phyloP scores from a whole-genome alignment of 352 stramenopile species.

The Pilasporangium apinafurcum region DNA sequence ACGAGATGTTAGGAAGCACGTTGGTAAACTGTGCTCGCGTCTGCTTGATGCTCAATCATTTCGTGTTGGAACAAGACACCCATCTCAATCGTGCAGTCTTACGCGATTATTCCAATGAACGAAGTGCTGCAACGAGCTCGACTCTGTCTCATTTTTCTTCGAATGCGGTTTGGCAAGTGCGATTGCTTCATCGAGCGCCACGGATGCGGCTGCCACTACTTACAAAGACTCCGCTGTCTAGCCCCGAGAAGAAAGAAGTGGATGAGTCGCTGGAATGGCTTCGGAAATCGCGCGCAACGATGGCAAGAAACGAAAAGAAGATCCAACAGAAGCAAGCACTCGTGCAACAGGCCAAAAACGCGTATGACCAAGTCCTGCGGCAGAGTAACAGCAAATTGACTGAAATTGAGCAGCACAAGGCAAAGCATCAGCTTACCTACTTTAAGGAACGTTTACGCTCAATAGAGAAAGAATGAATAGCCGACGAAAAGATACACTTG shows the following conservation, averaged over 20 bases:
- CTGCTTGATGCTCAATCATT: slow-evolving; percentile 27
- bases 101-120: neutral
- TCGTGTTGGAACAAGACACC: slow-evolving; percentile 24
- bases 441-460: slow-evolving; percentile 28
- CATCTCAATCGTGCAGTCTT: slow-evolving; percentile 20
- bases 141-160: neutral
- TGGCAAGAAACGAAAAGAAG: slow-evolving; percentile 16
- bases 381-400: slow-evolving; percentile 45
- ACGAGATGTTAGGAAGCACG: slow-evolving; percentile 12
- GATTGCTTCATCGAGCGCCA: slow-evolving; percentile 28
- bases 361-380: slow-evolving; percentile 36
- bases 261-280: slow-evolving; percentile 37
- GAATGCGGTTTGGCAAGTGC: slow-evolving; percentile 38
- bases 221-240: neutral
- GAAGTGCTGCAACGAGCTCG: neutral
- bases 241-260: slow-evolving; percentile 9
- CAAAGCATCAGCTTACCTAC: slow-evolving; percentile 27
- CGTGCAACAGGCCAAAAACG: slow-evolving; percentile 21
- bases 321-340: slow-evolving; percentile 19
- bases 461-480: neutral
- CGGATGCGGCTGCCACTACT: neutral
- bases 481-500: too few relatives aligned
- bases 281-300: slow-evolving; percentile 19
- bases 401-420: slow-evolving; percentile 50
- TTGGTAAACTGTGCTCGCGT: slow-evolving; percentile 33